Percentiles rank a stretch among this genome's conserved stretches.
Evolutionary conservation across 1,139 yeast genomes (phyloP).

Genomic region (Lodderomyces jiufengensis): DNA sequence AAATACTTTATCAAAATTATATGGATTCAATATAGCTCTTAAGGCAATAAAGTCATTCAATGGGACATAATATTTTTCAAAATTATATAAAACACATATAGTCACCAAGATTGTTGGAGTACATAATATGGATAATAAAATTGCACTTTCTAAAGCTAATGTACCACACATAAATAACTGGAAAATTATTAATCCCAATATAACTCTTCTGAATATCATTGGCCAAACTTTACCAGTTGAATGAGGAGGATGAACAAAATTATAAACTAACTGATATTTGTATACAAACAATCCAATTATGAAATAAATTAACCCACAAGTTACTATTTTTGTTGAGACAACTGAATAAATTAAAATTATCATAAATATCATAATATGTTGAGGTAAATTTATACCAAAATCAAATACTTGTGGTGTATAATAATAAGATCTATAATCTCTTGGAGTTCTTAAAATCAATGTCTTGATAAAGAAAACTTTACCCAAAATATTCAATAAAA

Average conservation of each 20-base stretch:
- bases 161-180: conserved; percentile 71
- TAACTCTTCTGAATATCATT: conserved; percentile 58
- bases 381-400: conserved; percentile 64
- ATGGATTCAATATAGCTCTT: conserved; percentile 52
- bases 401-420: conserved; percentile 66
- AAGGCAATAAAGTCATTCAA: conserved; percentile 59
- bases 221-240: conserved; percentile 76
- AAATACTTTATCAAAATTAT: conserved; percentile 40
- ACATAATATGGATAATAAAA: conserved; percentile 47
- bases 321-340: conserved; percentile 61
- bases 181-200: conserved; percentile 56
- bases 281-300: conserved; percentile 60
- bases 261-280: conserved; percentile 62
- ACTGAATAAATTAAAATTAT: conserved; percentile 64
- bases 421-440: conserved; percentile 58
- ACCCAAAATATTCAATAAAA: conserved; percentile 53
- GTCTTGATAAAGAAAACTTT: conserved; percentile 51
- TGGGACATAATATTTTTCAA: conserved; percentile 59
- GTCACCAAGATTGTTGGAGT: conserved; percentile 54
- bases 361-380: conserved; percentile 59
- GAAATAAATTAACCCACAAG: conserved; percentile 61
- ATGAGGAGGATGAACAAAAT: conserved; percentile 69
- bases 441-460: conserved; percentile 49
- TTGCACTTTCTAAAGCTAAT: conserved; percentile 60
- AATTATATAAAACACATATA: conserved; percentile 48